These are phyloP conservation scores for Corrigiola litoralis DNA, from an alignment of 179 eudicot species.

Conservation along the genomic window DNA sequence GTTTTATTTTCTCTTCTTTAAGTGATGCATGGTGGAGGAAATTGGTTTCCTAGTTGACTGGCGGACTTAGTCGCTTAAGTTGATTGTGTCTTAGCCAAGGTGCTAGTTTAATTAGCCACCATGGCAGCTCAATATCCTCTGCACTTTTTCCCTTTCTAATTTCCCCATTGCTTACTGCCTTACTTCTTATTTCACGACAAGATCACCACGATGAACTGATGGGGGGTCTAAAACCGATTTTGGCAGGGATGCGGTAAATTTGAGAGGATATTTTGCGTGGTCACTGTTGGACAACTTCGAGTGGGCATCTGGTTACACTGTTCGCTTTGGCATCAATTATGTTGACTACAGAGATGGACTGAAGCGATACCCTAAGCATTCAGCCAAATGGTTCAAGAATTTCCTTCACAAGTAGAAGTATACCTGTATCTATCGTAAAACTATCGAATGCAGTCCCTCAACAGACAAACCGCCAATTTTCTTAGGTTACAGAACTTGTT, in stretches of 20 bases:
- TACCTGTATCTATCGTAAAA: not conserved
- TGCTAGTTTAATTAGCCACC: too few species aligned
- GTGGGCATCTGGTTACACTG: conserved; percentile 33
- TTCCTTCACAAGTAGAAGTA: conserved; percentile 21
- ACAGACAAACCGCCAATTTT: not conserved
- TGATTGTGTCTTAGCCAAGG: too few species aligned
- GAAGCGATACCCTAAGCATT: conserved; percentile 29
- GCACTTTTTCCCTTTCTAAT: too few species aligned
- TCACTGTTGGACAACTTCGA: conserved; percentile 43
- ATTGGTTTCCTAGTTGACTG: too few species aligned
- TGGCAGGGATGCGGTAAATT: conserved; percentile 18
- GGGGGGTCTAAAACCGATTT: too few species aligned
- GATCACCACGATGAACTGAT: too few species aligned
- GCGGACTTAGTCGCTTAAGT: too few species aligned
- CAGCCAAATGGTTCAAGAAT: conserved; percentile 38
- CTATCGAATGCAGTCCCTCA: not conserved
- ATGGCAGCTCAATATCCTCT: too few species aligned
- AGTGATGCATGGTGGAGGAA: too few species aligned
- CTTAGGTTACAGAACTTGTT: conserved; percentile 1
- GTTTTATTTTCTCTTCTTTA: too few species aligned
- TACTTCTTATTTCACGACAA: too few species aligned
- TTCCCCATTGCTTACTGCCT: too few species aligned
- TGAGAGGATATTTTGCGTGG: conserved; percentile 37
- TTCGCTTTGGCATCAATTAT: conserved; percentile 31
- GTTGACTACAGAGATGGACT: conserved; percentile 27